phyloP scores from a whole-genome alignment of 305 asterid genomes.

The Rubia balearica region DNA sequence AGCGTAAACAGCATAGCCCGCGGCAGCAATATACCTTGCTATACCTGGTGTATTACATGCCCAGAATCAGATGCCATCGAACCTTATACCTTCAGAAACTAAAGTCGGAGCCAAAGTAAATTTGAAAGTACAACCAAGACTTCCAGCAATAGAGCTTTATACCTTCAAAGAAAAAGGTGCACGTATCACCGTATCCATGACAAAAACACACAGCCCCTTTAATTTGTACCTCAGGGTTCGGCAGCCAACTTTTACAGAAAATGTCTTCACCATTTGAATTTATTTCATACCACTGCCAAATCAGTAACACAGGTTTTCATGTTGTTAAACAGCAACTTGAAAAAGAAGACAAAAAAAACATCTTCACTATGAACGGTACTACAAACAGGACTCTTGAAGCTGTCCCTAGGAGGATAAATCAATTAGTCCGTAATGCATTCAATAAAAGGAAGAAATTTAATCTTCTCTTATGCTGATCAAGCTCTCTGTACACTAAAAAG shows the following conservation, averaged over 20 bases:
- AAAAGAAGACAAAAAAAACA: not conserved
- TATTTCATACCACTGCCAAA: constrained; percentile 73
- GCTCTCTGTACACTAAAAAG: not conserved
- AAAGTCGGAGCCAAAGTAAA: not conserved
- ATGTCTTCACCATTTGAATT: constrained; percentile 78
- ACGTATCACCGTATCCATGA: constrained; percentile 96
- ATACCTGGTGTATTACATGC: constrained; percentile 48
- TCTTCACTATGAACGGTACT: not conserved
- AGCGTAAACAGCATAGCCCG: constrained; percentile 85
- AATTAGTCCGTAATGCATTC: not conserved
- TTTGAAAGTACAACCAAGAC: not conserved
- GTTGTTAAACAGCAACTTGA: not conserved
- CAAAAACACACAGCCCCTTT: constrained; percentile 85
- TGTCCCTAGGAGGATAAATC: not conserved
- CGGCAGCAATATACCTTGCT: constrained; percentile 75
- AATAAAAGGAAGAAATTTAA: not conserved
- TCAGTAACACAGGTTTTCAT: not conserved
- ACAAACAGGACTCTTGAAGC: not conserved
- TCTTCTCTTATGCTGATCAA: not conserved
- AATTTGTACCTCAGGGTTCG: constrained; percentile 73
- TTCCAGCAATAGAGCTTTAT: not conserved
- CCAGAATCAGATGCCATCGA: constrained; percentile 4
- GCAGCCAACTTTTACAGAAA: constrained; percentile 94
- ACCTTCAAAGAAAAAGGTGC: constrained; percentile 99
- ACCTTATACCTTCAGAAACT: not conserved